Percentiles rank a stretch among this genome's conserved stretches.
phyloP scores from a whole-genome alignment of 2,329 filamentous ascomycete genomes.

The Aureobasidium namibiae region DNA sequence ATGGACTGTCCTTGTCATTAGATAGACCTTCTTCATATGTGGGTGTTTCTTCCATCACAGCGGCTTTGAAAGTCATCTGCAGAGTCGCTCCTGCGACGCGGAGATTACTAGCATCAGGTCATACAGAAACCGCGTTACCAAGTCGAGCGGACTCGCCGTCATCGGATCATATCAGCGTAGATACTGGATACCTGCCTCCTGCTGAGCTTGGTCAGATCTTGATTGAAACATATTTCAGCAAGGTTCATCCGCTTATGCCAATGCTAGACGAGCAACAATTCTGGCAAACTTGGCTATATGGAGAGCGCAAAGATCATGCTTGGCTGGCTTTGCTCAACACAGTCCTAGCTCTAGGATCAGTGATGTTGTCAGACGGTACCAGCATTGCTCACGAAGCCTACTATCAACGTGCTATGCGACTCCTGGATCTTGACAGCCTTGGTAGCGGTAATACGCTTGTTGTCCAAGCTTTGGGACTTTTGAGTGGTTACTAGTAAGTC shows the following conservation, averaged over 20 bases:
- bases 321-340: constrained; percentile 27
- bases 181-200: constrained; percentile 19
- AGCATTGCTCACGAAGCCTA: constrained; percentile 23
- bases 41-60: constrained; percentile 25
- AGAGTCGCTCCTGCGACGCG: constrained; percentile 23
- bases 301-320: constrained; percentile 22
- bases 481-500: constrained; percentile 24
- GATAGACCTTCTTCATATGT: constrained; percentile 25
- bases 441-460: constrained; percentile 25
- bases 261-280: constrained; percentile 28
- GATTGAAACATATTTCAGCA: constrained; percentile 26
- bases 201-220: constrained; percentile 22
- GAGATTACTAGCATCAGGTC: constrained; percentile 20
- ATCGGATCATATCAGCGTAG: constrained; percentile 14
- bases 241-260: constrained; percentile 26
- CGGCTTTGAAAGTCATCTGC: constrained; percentile 27
- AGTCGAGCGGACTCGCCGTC: constrained; percentile 22
- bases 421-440: constrained; percentile 23
- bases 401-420: constrained; percentile 24
- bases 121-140: constrained; percentile 20
- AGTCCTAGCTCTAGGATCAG: constrained; percentile 24
- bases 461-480: constrained; percentile 24
- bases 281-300: constrained; percentile 24
- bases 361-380: constrained; percentile 22
- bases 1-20: constrained; percentile 25